Conservation (phyloP, 2,329 filamentous ascomycete genomes). For the Sordariomycetes sp. region DNA sequence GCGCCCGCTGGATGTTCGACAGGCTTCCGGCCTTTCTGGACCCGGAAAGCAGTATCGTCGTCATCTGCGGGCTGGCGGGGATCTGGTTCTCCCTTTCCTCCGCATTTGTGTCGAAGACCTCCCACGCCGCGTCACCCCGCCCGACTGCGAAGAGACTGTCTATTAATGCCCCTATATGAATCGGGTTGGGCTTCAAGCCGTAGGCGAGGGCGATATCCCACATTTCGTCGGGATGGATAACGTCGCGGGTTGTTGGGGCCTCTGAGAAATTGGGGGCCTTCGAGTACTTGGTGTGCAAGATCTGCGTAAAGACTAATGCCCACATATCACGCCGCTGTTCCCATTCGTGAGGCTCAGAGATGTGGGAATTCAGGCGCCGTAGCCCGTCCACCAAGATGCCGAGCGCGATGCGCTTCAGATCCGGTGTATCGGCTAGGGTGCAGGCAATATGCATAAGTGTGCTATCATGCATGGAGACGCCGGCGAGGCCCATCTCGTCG, state of each 20-base stretch:
- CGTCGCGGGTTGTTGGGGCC: neutral
- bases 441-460: conserved; percentile 37
- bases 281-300: conserved; percentile 17
- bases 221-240: conserved; percentile 1
- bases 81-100: conserved; percentile 42
- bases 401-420: neutral
- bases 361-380: neutral
- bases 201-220: conserved; percentile 25
- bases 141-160: conserved; percentile 58
- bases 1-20: conserved; percentile 27
- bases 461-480: conserved; percentile 23
- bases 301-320: conserved; percentile 39
- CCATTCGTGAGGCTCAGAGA: conserved; percentile 15
- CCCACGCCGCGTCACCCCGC: conserved; percentile 51
- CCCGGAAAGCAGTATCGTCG: conserved; percentile 59
- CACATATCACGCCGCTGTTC: conserved; percentile 28
- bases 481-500: conserved; percentile 16
- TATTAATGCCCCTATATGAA: conserved; percentile 58
- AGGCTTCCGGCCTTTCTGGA: conserved; percentile 50
- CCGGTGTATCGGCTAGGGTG: conserved; percentile 26
- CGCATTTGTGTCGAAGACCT: conserved; percentile 53
- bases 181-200: conserved; percentile 53
- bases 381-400: conserved; percentile 1
- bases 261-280: neutral
- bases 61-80: conserved; percentile 55